Conservation (phyloP, 164 flowering plant species). For the Chloranthus sessilifolius region DNA sequence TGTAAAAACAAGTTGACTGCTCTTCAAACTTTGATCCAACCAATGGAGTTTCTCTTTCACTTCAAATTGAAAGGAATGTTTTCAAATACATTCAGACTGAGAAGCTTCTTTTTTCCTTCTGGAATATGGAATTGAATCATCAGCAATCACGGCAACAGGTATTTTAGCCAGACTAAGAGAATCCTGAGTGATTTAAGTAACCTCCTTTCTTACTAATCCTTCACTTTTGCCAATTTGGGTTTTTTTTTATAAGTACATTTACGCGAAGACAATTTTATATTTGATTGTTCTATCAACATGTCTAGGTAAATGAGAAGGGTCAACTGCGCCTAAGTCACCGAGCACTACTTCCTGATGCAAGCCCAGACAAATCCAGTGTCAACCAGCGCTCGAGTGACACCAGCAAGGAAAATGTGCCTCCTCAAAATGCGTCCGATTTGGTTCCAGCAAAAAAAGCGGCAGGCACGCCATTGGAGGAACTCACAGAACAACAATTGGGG, state of each 20-base stretch:
- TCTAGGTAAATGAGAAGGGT: constrained; percentile 90
- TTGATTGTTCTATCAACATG: too few relatives aligned
- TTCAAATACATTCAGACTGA: too few relatives aligned
- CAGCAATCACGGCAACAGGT: too few relatives aligned
- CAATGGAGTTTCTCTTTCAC: too few relatives aligned
- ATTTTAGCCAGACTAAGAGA: too few relatives aligned
- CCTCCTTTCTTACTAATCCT: background rate
- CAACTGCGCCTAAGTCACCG: constrained; percentile 89
- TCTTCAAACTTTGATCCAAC: too few relatives aligned
- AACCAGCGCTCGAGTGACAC: constrained; percentile 30
- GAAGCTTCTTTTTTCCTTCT: too few relatives aligned
- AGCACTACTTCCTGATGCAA: constrained; percentile 75
- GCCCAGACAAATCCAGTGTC: constrained; percentile 34
- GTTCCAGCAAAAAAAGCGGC: constrained; percentile 26
- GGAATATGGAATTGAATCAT: too few relatives aligned
- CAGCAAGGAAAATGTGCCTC: constrained; percentile 29
- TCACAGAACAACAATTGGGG: constrained; percentile 20
- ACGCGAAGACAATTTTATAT: too few relatives aligned
- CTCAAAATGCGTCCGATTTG: constrained; percentile 24
- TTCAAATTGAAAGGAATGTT: too few relatives aligned
- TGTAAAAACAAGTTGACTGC: too few relatives aligned
- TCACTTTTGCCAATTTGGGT: background rate
- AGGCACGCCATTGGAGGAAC: constrained; percentile 21
- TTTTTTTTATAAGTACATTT: background rate
- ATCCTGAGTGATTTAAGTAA: too few relatives aligned